Percentiles rank a stretch among this genome's conserved stretches.
phyloP scores from a whole-genome alignment of 192 early-diverging fungal genomes.

The Coemansia sp. region DNA sequence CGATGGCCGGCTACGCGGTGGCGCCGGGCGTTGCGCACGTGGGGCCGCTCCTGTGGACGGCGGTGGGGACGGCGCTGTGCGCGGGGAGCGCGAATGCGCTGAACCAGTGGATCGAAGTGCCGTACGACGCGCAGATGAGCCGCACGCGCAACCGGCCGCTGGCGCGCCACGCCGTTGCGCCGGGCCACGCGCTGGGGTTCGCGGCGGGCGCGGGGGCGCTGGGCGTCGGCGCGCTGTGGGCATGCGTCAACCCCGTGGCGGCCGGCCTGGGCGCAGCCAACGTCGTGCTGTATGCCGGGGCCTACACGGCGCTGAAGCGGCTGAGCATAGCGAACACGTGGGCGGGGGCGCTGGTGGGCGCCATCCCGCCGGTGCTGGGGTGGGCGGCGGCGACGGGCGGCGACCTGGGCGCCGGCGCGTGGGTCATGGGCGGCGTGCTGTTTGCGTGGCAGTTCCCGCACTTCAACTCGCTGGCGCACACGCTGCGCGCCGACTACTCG shows the following conservation, averaged over 20 bases:
- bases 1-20: conserved; percentile 93
- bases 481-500: conserved; percentile 88
- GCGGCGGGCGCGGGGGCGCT: conserved; percentile 67
- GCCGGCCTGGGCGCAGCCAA: conserved; percentile 81
- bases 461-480: conserved; percentile 93
- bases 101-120: conserved; percentile 95
- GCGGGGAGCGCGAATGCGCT: conserved; percentile 87
- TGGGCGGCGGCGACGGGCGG: conserved; percentile 85
- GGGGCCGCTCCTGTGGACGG: conserved; percentile 72
- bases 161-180: conserved; percentile 74
- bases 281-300: conserved; percentile 82
- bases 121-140: conserved; percentile 97
- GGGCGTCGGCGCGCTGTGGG: conserved; percentile 64
- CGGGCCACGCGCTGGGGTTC: conserved; percentile 74
- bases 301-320: conserved; percentile 96
- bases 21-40: conserved; percentile 68
- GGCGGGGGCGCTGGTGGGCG: conserved; percentile 91
- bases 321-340: conserved; percentile 92
- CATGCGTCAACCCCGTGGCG: conserved; percentile 84
- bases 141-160: conserved; percentile 86
- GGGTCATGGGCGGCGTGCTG: conserved; percentile 75
- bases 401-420: conserved; percentile 68
- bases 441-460: conserved; percentile 99
- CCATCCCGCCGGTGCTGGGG: conserved; percentile 98
- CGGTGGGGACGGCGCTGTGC: conserved; percentile 83